phyloP scores from a whole-genome alignment of 495 filamentous ascomycete species.

The Aspergillus bertholletiae region DNA sequence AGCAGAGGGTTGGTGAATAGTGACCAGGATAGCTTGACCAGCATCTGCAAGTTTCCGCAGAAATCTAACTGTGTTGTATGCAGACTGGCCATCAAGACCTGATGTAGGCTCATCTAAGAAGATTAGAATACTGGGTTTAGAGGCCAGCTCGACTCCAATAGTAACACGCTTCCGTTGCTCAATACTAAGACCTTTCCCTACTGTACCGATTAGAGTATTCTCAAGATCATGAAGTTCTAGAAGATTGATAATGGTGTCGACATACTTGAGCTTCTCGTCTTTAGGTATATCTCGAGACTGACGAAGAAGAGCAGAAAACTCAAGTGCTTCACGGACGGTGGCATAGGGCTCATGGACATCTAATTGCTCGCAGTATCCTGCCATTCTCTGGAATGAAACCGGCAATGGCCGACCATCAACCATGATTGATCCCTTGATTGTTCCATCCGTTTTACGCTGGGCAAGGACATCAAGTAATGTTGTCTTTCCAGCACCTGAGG shows the following conservation, averaged over 20 bases:
- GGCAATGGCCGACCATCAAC: conserved; percentile 78
- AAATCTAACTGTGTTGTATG: conserved; percentile 63
- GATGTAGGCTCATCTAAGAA: conserved; percentile 80
- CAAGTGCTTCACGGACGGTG: conserved; percentile 59
- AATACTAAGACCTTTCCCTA: conserved; percentile 50
- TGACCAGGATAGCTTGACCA: conserved; percentile 69
- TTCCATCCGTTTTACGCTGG: conserved; percentile 79
- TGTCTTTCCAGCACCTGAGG: conserved; percentile 63
- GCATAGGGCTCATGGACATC: conserved; percentile 58
- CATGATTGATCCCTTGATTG: conserved; percentile 80
- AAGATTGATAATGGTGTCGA: conserved; percentile 54
- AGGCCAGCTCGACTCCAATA: conserved; percentile 66
- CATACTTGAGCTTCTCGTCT: conserved; percentile 58
- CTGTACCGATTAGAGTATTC: conserved; percentile 49
- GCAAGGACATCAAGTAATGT: conserved; percentile 53
- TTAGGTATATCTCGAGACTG: conserved; percentile 47
- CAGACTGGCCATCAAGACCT: conserved; percentile 61
- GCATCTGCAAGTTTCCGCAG: conserved; percentile 61
- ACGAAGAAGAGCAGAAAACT: conserved; percentile 56
- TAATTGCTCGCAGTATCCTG: conserved; percentile 58
- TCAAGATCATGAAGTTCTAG: conserved; percentile 56
- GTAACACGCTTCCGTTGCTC: conserved; percentile 64
- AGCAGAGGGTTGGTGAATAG: conserved; percentile 74
- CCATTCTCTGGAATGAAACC: conserved; percentile 72
- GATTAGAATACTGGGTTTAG: conserved; percentile 63